Base-by-base conservation (phyloP, 2,329 filamentous ascomycete genomes). In the Ilyonectria sp. region DNA sequence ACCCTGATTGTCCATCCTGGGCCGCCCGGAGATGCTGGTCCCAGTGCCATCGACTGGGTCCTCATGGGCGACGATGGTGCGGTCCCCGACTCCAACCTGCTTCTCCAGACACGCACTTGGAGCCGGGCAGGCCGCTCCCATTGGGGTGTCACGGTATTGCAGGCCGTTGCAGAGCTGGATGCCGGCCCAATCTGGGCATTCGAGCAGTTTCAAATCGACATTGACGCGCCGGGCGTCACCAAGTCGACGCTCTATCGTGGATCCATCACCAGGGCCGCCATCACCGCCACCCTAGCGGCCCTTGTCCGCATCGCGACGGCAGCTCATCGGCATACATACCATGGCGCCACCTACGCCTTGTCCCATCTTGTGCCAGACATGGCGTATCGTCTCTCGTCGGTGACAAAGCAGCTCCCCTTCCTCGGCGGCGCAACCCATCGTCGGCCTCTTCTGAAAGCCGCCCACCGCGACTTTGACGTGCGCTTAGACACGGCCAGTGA, bases 111-210 rank as follows among this genome's bases (percentile, higher is more conserved):
- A 29, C 46, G 68, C 8, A 17, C 60, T 2, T 71, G 69, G 69
- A 66, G 65, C 11, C 44, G 37, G 46, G 49, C 31, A 5, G 65
- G 69, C 6, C 69, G 69, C 7, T 63, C 69, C n/a, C 60, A 71
- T 35, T 71, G 69, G 69, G 69, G 69, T 13, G 68, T 71, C 3
- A 71, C 68, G 2, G 60, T 71, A n/a, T 43, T 71, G 2, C 69
- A 71, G 35, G 69, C 69, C 7, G 69, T 66, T 19, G 60, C 62
- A 6, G 69, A 71, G 65, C 68, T 71, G 53, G 69, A 71, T 6
- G 69, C 69, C 17, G 69, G 69, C 6, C 68, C 68, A 17, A 66
- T 71, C 1, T 71, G 69, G 69, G 69, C 69, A 2, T 71, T 71
- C 29, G 68, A 71, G 5, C 69, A 71, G 5, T 71, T 71, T 49